Conservation (phyloP, 441 rosid species). For the Kokia cookei region DNA sequence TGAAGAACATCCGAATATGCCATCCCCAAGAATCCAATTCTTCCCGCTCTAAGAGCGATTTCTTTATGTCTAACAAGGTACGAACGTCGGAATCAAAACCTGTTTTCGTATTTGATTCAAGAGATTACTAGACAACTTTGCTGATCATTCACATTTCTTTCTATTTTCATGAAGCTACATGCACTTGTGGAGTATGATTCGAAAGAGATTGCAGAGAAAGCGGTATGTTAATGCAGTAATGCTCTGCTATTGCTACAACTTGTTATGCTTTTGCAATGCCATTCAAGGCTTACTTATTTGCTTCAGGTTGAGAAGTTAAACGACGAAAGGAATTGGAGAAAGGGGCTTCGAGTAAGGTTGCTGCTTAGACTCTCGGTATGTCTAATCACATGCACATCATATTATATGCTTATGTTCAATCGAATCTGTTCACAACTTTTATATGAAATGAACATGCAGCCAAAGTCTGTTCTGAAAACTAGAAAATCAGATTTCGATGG, state of each 20-base stretch:
- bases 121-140: neutral
- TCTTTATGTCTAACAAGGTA: constrained; percentile 79
- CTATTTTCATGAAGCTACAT: constrained; percentile 43
- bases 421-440: neutral
- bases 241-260: neutral
- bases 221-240: constrained; percentile 39
- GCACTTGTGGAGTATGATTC: constrained; percentile 81
- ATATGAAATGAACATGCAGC: constrained; percentile 39
- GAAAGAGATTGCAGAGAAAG: constrained; percentile 64
- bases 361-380: constrained; percentile 86
- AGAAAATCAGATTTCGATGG: constrained; percentile 64
- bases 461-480: constrained; percentile 80
- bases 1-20: constrained; percentile 75
- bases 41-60: constrained; percentile 57
- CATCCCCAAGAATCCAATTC: constrained; percentile 81
- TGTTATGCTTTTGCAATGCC: neutral
- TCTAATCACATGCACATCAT: neutral
- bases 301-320: constrained; percentile 72
- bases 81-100: neutral
- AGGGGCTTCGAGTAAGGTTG: constrained; percentile 88
- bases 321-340: constrained; percentile 94
- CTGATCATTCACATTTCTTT: neutral
- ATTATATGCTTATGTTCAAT: neutral
- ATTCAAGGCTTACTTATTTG: constrained; percentile 1
- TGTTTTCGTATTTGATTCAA: neutral